Evolutionary conservation across 768 basidiomycete species (phyloP), one percentile per base, ranked within the genome.

Genomic region (Panellus pusillus): DNA sequence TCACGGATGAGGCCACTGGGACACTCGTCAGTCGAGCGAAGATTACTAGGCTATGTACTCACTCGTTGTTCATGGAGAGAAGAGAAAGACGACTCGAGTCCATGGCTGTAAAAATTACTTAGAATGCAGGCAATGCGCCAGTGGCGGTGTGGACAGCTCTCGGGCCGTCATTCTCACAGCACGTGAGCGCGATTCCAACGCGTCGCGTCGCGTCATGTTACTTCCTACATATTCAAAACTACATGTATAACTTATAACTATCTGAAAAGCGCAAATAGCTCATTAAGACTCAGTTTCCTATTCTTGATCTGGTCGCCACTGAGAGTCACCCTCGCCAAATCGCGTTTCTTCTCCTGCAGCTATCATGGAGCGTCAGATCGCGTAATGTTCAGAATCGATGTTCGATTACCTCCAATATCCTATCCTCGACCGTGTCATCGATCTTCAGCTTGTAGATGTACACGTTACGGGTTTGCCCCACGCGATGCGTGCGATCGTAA

Each of bases 301-400:
- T 84, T 82, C 80, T 91, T 90, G 63, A 90, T 75, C 66, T 88
- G 91, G 70, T 90, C 84, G 6, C 95, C 95, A 27, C 90, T 87
- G 50, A 98, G 70, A 0, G 93, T 91, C 2, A 91, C 91, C 31
- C 78, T 78, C 2, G 94, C 83, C 2, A 98, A 78, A 42, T 82
- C 84, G 4, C 94, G 82, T 73, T 98, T 98, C 68, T 83, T 81
- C n/a, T 90, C 84, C 69, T 98, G 96, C 18, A 98, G 77, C 82
- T 91, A 58, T 28, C 12, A 12, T 15, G 15, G 28, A 28, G 31
- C 17, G 3, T 20, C 44, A 28, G 20, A 12, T 27, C 8, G 40
- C 39, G 29, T 11, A 40, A 1, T 3, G 18, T 6, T 14, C 9
- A 1, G 13, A 37, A 1, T 29, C 3, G 8, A 9, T 6, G 19